Base-by-base conservation (phyloP, 2,329 filamentous ascomycete species). In the Xylaria sp. region DNA sequence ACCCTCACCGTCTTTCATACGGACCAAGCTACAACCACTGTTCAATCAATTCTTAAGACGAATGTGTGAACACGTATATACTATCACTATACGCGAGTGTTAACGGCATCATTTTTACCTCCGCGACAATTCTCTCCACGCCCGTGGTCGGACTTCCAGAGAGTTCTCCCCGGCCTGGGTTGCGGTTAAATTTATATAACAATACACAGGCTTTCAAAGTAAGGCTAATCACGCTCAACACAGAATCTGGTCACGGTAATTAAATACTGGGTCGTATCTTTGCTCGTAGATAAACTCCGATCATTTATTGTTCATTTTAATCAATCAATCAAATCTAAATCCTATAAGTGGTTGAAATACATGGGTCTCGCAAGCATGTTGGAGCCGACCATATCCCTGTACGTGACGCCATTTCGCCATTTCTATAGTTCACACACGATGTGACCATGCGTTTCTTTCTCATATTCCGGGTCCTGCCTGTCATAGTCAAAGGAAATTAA, bases 321-420 rank as follows among this genome's bases (percentile, higher is more conserved):
- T 70, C 68, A 73, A 74, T 73, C 67, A 72, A 74, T 73, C 67
- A 72, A 66, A 68, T 76, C 71, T 75, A 70, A 69, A 70, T 61
- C 67, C 61, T 68, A 63, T 50, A 68, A 57, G 56, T 46, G 4
- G 50, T 15, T 51, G 37, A 52, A 64, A 62, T 66, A 69, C 68
- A 69, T 76, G 70, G 34, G 61, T 25, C 61, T 60, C 50, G 51
- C 28, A 56, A 68, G 25, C 32, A 67, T 55, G 20, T 34, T 44
- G 34, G 56, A 65, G 58, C 39, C 52, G 60, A 62, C 48, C 65
- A 67, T 48, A 63, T 52, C 39, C 64, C 64, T 46, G 32, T 50
- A 60, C 48, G 52, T 55, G 67, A 72, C 70, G 63, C 70, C 70
- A 20, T 61, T 66, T 62, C 60, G 54, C 64, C 63, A 23, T 63